Evolutionary conservation across 495 filamentous ascomycete species (phyloP), one percentile per base, ranked within the genome.

Genomic region (Aspergillus cristatus): DNA sequence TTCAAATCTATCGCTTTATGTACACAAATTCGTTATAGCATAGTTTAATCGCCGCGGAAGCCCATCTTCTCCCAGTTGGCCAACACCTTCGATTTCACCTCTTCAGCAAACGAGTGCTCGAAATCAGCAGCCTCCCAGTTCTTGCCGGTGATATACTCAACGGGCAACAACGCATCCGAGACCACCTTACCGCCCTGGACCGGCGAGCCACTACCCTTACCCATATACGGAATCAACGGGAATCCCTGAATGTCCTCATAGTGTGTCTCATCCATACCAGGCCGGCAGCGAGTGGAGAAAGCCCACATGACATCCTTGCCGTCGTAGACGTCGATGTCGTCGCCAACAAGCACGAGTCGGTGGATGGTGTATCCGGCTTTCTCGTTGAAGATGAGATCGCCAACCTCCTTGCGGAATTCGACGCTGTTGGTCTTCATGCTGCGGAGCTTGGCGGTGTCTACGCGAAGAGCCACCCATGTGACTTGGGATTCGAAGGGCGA

Each of bases 281-380:
- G 63, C 0, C 54, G 51, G 31, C 64, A 70, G 0, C 65, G 48
- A 6, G 62, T 67, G 6, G 53, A 51, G 33, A 62, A 65, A 1
- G 65, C 63, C 58, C 59, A 70, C 55, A 70, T 61, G 1, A 68
- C 51, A 14, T 63, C 58, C 37, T 48, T 54, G 15, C 51, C 50
- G 6, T 57, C 34, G 32, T 58, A 58, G 5, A 61, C 53, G 38
- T 65, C 56, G 28, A 68, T 64, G 32, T 68, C 62, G 5, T 64
- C 62, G 7, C 62, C 62, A 1, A 49, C 49, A 0, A 68, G 43
- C 0, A 66, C 45, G 7, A 68, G 22, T 1, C 60, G 62, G 26
- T 65, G 60, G 15, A 64, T 62, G 0, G 49, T 58, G 16, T 56
- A 57, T 2, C 61, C 63, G 6, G 59, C 47, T 38, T 67, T 67